These are phyloP conservation scores for Spatholobus suberectus DNA, from an alignment of 306 rosid species.

Conservation along the genomic window DNA sequence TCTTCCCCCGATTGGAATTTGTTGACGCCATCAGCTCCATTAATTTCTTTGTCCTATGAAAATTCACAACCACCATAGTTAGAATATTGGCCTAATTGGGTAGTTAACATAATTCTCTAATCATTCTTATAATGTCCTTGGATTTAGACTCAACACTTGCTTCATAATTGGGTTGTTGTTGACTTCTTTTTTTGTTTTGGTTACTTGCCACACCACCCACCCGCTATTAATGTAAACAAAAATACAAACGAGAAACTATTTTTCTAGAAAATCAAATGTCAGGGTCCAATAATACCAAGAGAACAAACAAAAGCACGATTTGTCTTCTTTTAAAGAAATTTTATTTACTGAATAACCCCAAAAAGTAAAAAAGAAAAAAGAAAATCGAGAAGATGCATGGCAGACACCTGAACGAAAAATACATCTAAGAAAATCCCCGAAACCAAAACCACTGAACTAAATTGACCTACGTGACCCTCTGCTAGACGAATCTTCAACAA, in stretches of 20 bases:
- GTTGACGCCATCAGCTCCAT: slow-evolving; percentile 46
- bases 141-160: slow-evolving; percentile 41
- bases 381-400: slow-evolving; percentile 28
- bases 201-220: slow-evolving; percentile 1
- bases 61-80: slow-evolving; percentile 42
- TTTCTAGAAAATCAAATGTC: slow-evolving; percentile 39
- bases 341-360: slow-evolving; percentile 12
- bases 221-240: slow-evolving; percentile 7
- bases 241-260: slow-evolving; percentile 41
- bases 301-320: slow-evolving; percentile 45
- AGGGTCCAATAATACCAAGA: slow-evolving; percentile 38
- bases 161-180: slow-evolving; percentile 41
- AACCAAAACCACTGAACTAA: slow-evolving; percentile 23
- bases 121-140: slow-evolving; percentile 35
- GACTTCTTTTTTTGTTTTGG: slow-evolving; percentile 44
- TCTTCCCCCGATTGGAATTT: slow-evolving; percentile 59
- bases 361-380: not conserved
- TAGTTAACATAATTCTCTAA: slow-evolving; percentile 34
- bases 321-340: slow-evolving; percentile 29
- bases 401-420: slow-evolving; percentile 42
- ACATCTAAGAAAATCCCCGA: slow-evolving; percentile 32
- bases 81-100: slow-evolving; percentile 41
- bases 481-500: not conserved
- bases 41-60: slow-evolving; percentile 54
- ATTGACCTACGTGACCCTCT: slow-evolving; percentile 53